A percentile compares a stretch with the other conserved stretches of the same genome.
Conservation (phyloP, 2,329 filamentous ascomycete genomes). For the Fusarium foetens region DNA sequence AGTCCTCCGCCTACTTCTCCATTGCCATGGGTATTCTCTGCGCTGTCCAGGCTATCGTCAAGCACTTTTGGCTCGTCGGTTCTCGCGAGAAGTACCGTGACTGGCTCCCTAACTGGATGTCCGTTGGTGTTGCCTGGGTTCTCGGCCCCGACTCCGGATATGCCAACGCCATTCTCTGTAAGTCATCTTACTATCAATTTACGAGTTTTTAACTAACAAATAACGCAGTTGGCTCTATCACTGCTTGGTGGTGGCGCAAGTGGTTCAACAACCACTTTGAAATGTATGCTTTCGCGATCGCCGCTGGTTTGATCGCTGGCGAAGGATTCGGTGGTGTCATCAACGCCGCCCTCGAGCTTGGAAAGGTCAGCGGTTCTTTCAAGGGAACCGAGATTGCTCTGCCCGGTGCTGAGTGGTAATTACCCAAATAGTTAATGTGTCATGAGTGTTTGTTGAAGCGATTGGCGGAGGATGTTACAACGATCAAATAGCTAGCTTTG, state of each 20-base stretch:
- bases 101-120: slow-evolving; percentile 73
- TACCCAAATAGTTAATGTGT: slow-evolving; percentile 11
- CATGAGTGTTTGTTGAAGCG: slow-evolving; percentile 1
- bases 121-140: slow-evolving; percentile 68
- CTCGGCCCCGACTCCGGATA: slow-evolving; percentile 64
- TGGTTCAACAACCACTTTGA: slow-evolving; percentile 61
- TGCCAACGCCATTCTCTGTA: slow-evolving; percentile 62
- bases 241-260: slow-evolving; percentile 65
- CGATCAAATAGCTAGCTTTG: background rate
- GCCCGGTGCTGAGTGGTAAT: slow-evolving; percentile 26
- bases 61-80: slow-evolving; percentile 65
- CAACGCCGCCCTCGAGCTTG: slow-evolving; percentile 60
- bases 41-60: slow-evolving; percentile 61
- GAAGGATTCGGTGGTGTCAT: slow-evolving; percentile 71
- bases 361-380: slow-evolving; percentile 46
- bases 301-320: slow-evolving; percentile 70
- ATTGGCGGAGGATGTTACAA: background rate
- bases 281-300: slow-evolving; percentile 67
- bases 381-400: slow-evolving; percentile 35
- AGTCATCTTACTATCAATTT: background rate
- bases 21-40: slow-evolving; percentile 64
- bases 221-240: slow-evolving; percentile 57
- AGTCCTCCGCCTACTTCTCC: slow-evolving; percentile 64
- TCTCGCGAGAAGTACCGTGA: slow-evolving; percentile 62
- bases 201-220: background rate